phyloP scores from a whole-genome alignment of 306 rosid species.

The Inga laurina region DNA sequence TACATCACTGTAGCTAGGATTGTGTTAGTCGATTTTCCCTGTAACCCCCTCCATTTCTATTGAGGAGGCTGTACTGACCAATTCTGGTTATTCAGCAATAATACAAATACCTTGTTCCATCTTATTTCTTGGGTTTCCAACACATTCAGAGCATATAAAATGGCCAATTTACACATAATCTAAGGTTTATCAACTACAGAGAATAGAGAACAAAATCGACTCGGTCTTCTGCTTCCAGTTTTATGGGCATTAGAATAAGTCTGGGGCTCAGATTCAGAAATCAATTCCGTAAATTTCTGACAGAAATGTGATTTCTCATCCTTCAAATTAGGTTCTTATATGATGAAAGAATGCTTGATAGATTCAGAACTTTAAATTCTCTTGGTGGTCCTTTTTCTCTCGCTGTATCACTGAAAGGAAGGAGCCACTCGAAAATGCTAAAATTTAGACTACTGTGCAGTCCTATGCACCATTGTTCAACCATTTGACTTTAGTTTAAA shows the following conservation, averaged over 20 bases:
- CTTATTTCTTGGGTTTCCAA: too few species aligned
- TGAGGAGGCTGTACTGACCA: too few species aligned
- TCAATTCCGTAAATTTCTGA: neutral
- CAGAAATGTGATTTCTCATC: neutral
- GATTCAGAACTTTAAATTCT: neutral
- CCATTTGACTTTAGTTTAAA: conserved; percentile 27
- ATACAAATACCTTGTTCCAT: too few species aligned
- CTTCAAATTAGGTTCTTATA: neutral
- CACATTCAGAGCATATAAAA: neutral
- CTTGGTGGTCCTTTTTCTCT: conserved; percentile 8
- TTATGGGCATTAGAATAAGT: neutral
- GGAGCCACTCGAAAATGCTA: neutral
- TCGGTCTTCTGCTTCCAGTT: neutral
- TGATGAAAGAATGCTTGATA: neutral
- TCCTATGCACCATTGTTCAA: neutral
- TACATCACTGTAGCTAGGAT: too few species aligned
- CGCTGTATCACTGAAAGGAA: neutral
- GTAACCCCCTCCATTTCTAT: too few species aligned
- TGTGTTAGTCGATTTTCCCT: too few species aligned
- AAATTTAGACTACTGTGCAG: conserved; percentile 17
- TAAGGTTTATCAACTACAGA: neutral
- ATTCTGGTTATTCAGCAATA: too few species aligned
- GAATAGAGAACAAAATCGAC: neutral
- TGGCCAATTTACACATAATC: neutral
- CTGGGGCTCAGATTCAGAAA: neutral